Evolutionary conservation across 192 early-diverging fungal genomes (phyloP).

Genomic region (Rhizoclosmatium globosum): DNA sequence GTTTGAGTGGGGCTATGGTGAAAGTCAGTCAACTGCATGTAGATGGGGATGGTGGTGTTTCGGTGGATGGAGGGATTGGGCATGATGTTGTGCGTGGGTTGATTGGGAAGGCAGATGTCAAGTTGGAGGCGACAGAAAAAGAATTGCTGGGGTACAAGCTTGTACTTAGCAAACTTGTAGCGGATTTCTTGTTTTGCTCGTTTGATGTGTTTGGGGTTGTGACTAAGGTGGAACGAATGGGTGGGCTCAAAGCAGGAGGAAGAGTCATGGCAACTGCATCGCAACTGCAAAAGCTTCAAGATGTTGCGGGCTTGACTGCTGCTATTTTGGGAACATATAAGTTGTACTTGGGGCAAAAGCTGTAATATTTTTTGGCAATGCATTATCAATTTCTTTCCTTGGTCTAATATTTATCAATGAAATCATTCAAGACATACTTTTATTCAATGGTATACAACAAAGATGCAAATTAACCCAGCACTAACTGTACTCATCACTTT

Average conservation of each 20-base stretch:
- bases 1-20: not conserved
- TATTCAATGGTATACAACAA: no score
- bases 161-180: conserved; percentile 69
- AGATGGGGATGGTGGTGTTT: conserved; percentile 4
- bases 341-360: conserved; percentile 45
- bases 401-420: no score
- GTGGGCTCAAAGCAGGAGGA: not conserved
- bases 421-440: no score
- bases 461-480: no score
- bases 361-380: no score
- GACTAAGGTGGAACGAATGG: conserved; percentile 7
- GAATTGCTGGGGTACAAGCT: conserved; percentile 60
- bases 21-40: not conserved
- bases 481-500: no score
- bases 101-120: conserved; percentile 13
- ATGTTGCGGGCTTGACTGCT: conserved; percentile 46
- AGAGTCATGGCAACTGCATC: not conserved
- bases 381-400: no score
- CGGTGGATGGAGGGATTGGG: not conserved
- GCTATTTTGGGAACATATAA: conserved; percentile 62
- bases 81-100: not conserved
- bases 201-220: conserved; percentile 51
- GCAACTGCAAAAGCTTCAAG: conserved; percentile 39
- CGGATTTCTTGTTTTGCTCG: conserved; percentile 80
- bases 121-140: not conserved